phyloP scores from a whole-genome alignment of 2,329 filamentous ascomycete genomes.

The Hypoxylon sp. region DNA sequence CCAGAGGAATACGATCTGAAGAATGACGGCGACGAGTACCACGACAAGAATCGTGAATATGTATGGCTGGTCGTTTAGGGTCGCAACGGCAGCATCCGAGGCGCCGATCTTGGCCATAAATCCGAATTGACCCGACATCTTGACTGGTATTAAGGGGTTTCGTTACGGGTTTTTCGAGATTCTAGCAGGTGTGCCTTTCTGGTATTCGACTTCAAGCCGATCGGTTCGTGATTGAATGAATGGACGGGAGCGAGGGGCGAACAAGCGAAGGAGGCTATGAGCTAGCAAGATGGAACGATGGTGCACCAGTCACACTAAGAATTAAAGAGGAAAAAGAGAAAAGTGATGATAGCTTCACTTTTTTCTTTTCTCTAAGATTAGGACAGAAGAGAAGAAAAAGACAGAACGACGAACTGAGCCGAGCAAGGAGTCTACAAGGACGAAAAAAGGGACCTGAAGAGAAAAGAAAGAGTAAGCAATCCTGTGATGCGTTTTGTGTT shows the following conservation, averaged over 20 bases:
- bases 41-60: conserved; percentile 65
- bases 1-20: conserved; percentile 59
- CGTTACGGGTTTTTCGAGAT: conserved; percentile 1
- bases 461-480: conserved; percentile 24
- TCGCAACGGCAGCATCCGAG: conserved; percentile 64
- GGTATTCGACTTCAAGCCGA: conserved; percentile 23
- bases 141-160: conserved; percentile 15
- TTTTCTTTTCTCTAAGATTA: conserved; percentile 32
- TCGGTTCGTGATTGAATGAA: conserved; percentile 6
- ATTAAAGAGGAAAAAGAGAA: conserved; percentile 27
- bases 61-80: conserved; percentile 67
- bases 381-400: conserved; percentile 14
- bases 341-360: conserved; percentile 35
- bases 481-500: conserved; percentile 22
- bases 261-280: conserved; percentile 16
- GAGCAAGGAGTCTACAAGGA: conserved; percentile 17
- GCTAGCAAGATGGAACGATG: conserved; percentile 30
- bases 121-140: conserved; percentile 61
- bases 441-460: conserved; percentile 11
- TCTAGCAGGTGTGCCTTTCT: not conserved
- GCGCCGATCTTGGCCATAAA: conserved; percentile 65
- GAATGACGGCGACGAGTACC: conserved; percentile 58
- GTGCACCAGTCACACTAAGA: conserved; percentile 40
- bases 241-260: conserved; percentile 9
- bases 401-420: conserved; percentile 13